A percentile compares a stretch with the other conserved stretches of the same genome.
Conservation (phyloP, 1,139 yeast genomes). For the Scheffersomyces insectosa region DNA sequence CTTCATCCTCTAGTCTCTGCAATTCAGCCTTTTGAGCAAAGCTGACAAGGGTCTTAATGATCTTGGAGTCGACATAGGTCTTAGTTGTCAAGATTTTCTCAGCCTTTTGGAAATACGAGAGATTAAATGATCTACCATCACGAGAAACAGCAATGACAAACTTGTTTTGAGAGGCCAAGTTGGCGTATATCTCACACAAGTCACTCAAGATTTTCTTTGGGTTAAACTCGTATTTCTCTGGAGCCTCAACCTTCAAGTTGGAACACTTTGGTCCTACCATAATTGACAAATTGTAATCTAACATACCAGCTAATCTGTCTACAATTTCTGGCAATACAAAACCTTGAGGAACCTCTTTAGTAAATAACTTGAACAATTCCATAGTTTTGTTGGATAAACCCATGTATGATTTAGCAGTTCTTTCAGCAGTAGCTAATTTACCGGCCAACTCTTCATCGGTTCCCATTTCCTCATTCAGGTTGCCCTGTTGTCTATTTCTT, state of each 20-base stretch:
- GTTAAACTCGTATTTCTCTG: slow-evolving; percentile 80
- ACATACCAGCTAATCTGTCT: slow-evolving; percentile 92
- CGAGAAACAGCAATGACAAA: slow-evolving; percentile 82
- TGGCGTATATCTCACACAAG: slow-evolving; percentile 72
- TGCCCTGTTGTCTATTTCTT: slow-evolving; percentile 34
- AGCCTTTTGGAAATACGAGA: slow-evolving; percentile 69
- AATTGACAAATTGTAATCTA: slow-evolving; percentile 85
- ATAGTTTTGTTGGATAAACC: slow-evolving; percentile 84
- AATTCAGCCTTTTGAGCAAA: slow-evolving; percentile 68
- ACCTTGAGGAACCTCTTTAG: slow-evolving; percentile 82
- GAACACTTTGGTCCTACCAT: slow-evolving; percentile 95
- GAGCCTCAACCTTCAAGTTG: slow-evolving; percentile 80
- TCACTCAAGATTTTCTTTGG: slow-evolving; percentile 73
- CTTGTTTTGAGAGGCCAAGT: slow-evolving; percentile 61
- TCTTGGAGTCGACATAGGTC: slow-evolving; percentile 51
- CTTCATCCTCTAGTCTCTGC: slow-evolving; percentile 64
- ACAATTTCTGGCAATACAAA: slow-evolving; percentile 89
- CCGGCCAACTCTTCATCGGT: slow-evolving; percentile 59
- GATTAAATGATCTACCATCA: slow-evolving; percentile 84
- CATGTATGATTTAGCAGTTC: slow-evolving; percentile 79
- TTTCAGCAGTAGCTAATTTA: slow-evolving; percentile 63
- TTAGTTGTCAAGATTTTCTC: slow-evolving; percentile 60
- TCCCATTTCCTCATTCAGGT: slow-evolving; percentile 50
- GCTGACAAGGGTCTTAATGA: slow-evolving; percentile 49
- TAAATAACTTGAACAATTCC: slow-evolving; percentile 74